Evolutionary conservation across 2,329 filamentous ascomycete species (phyloP).

Genomic region (Trichoderma afroharzianum): DNA sequence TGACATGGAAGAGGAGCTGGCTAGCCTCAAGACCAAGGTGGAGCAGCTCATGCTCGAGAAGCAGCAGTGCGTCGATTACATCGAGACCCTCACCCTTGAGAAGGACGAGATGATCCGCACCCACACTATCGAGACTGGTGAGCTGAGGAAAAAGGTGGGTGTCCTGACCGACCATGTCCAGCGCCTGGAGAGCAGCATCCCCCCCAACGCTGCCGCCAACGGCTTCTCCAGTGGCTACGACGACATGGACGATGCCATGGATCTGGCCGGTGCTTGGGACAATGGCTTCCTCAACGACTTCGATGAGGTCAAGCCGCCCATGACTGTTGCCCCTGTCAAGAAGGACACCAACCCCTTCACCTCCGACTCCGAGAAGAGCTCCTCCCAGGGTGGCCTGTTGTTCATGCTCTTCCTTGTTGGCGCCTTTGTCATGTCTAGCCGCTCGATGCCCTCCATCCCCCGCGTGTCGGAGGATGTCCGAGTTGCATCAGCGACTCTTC

Average conservation of each 20-base stretch:
- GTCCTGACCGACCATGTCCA: constrained; percentile 72
- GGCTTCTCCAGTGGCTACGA: constrained; percentile 68
- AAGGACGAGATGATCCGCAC: constrained; percentile 87
- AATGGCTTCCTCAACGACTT: constrained; percentile 71
- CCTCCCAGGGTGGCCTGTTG: constrained; percentile 76
- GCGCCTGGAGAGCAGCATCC: constrained; percentile 61
- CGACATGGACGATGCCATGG: constrained; percentile 73
- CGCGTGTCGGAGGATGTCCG: constrained; percentile 77
- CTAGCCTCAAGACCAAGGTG: constrained; percentile 63
- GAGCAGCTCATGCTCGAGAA: constrained; percentile 70
- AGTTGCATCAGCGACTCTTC: constrained; percentile 70
- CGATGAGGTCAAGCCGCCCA: constrained; percentile 61
- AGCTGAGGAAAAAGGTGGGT: constrained; percentile 87
- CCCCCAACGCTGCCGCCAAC: constrained; percentile 42
- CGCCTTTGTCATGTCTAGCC: constrained; percentile 90
- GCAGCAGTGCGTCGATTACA: constrained; percentile 69
- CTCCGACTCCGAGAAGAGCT: constrained; percentile 54
- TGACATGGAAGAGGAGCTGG: constrained; percentile 74
- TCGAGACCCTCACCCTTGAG: constrained; percentile 74
- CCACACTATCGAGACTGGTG: constrained; percentile 86
- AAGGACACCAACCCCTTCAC: constrained; percentile 40
- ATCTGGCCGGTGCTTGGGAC: constrained; percentile 80
- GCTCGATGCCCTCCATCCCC: constrained; percentile 67
- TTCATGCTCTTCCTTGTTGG: constrained; percentile 96
- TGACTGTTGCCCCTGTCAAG: constrained; percentile 50